A percentile compares a stretch with the other conserved stretches of the same genome.
Evolutionary conservation across 129 eudicot species (phyloP).

Genomic region (Dittrichia graveolens): DNA sequence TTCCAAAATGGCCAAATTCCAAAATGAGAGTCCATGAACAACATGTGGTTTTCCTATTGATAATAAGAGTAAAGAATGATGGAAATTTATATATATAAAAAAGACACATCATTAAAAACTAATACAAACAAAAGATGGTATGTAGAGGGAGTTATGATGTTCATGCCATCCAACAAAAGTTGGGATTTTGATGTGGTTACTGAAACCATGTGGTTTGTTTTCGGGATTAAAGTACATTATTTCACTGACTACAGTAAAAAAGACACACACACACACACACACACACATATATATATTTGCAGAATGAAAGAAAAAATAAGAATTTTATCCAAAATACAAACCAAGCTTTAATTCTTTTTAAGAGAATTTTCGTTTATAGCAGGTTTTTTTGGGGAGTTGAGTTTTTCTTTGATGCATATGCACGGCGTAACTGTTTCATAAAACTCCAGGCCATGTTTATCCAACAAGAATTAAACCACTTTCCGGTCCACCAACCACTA

Average conservation of each 20-base stretch:
- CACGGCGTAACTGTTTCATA: too few relatives aligned
- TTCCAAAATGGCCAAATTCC: constrained; percentile 63
- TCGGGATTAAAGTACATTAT: background rate
- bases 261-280: too few relatives aligned
- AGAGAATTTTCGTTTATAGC: too few relatives aligned
- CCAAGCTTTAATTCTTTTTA: too few relatives aligned
- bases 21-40: constrained; percentile 39
- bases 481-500: too few relatives aligned
- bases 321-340: too few relatives aligned
- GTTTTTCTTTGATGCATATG: too few relatives aligned
- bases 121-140: constrained; percentile 7
- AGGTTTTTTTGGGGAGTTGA: too few relatives aligned
- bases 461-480: too few relatives aligned
- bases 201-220: background rate
- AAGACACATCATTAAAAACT: constrained; percentile 4
- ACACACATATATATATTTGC: too few relatives aligned
- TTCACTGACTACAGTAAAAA: background rate
- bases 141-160: background rate
- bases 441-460: too few relatives aligned
- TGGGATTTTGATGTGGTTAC: background rate
- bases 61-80: constrained; percentile 25
- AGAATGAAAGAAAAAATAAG: too few relatives aligned
- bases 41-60: background rate
- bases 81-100: constrained; percentile 10
- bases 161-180: background rate